phyloP scores from a whole-genome alignment of 1,139 yeast genomes.

The Kurtzmaniella quercitrusa region DNA sequence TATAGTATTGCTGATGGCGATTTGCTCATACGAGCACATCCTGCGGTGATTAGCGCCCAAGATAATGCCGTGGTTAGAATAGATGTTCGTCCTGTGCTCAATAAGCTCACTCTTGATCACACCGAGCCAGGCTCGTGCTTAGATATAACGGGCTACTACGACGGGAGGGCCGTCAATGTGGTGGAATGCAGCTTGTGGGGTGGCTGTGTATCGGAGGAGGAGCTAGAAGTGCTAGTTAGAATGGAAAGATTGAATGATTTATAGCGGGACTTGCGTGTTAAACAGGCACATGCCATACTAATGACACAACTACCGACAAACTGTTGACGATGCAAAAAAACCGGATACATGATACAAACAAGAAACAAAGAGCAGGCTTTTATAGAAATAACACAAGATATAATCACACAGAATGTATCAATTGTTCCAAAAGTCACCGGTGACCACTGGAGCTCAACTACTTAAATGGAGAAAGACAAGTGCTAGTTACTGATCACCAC shows the following conservation, averaged over 20 bases:
- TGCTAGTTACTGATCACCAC: too few species aligned
- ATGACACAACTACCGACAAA: too few species aligned
- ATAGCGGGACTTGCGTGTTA: too few species aligned
- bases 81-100: background rate
- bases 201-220: constrained; percentile 2
- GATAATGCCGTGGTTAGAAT: constrained; percentile 1
- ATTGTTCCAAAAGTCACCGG: too few species aligned
- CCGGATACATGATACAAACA: background rate
- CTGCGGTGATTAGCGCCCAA: constrained; percentile 8
- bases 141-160: constrained; percentile 7
- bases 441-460: too few species aligned
- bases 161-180: constrained; percentile 11
- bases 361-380: too few species aligned
- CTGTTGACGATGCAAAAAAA: background rate
- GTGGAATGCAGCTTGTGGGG: constrained; percentile 13
- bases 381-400: too few species aligned
- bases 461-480: too few species aligned
- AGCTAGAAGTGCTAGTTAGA: background rate
- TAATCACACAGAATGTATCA: too few species aligned
- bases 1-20: constrained; percentile 12
- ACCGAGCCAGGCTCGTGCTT: constrained; percentile 6
- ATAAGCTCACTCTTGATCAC: constrained; percentile 2
- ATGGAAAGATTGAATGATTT: constrained; percentile 1
- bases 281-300: too few species aligned
- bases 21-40: constrained; percentile 11